Evolutionary conservation across 1,139 yeast genomes (phyloP).

Genomic region (Taiozyma sp.): DNA sequence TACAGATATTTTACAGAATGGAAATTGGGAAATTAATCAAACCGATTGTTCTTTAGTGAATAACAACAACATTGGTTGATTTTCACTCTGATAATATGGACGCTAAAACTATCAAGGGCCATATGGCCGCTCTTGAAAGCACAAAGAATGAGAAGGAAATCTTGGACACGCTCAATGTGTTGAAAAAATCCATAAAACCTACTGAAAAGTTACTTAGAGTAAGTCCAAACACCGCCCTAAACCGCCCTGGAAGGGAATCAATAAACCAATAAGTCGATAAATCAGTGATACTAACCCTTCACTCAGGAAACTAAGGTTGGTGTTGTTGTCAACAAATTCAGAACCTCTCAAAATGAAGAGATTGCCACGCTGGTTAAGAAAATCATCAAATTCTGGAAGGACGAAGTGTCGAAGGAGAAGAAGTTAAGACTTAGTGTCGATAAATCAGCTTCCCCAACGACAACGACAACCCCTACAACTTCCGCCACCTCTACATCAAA

Average conservation of each 20-base stretch:
- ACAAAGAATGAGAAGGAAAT: conserved; percentile 65
- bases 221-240: conserved; percentile 13
- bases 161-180: conserved; percentile 57
- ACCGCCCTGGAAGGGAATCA: not conserved
- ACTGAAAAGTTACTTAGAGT: conserved; percentile 77
- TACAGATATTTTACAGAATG: not conserved
- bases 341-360: conserved; percentile 62
- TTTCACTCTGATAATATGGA: conserved; percentile 43
- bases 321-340: conserved; percentile 86
- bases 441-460: conserved; percentile 11
- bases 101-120: conserved; percentile 65
- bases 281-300: not conserved
- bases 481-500: conserved; percentile 3
- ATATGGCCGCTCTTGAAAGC: conserved; percentile 70
- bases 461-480: conserved; percentile 4
- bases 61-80: not conserved
- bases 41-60: no score
- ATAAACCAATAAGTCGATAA: not conserved
- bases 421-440: conserved; percentile 22
- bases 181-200: conserved; percentile 75
- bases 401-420: conserved; percentile 78
- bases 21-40: not conserved
- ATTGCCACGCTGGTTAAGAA: conserved; percentile 70
- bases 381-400: conserved; percentile 88
- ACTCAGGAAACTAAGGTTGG: conserved; percentile 89